Evolutionary conservation across 768 basidiomycete genomes (phyloP), one percentile per base, ranked within the genome.

Genomic region (Amanita exitialis): DNA sequence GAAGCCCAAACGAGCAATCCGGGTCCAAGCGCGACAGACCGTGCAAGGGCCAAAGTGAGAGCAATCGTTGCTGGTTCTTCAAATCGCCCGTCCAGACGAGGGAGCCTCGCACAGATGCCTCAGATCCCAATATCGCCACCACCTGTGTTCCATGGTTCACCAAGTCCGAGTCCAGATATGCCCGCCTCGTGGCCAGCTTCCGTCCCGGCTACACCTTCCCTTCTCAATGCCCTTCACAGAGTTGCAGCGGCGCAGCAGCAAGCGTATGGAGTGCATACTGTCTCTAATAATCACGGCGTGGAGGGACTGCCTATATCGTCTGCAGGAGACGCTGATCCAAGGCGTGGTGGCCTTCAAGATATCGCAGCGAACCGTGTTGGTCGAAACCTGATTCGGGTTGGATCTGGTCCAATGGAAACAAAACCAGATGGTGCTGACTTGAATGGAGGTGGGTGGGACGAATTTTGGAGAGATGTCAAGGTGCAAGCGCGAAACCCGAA

Each of bases 131-230:
- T 48, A 12, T 55, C 59, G n/a, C 37, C 59, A 13, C 58, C 65
- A 47, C 58, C 59, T 18, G 36, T 36, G 37, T 7, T n/a, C 16
- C 44, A 35, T n/a, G 23, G 36, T 15, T 49, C 52, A 30, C 46
- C 42, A 27, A 27, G 27, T 23, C 46, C 43, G 28, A 32, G 28
- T 10, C 51, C 48, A 6, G 68, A 67, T 3, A n/a, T 25, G 38
- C 21, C 48, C 38, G n/a, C 28, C 18, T 1, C 41, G 4, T 35
- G 43, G n/a, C 39, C 42, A 15, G 42, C 49, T 3, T 43, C 79
- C 1, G 74, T 83, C 1, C 79, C 80, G 4, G 76, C 77, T 20
- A 84, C 83, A 2, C 82, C 82, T 0, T 83, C 82, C 2, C 68
- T 83, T 28, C 76, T 83, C 53, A 71, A 71, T 34, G 83, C 82